These are phyloP conservation scores for Oenanthe javanica DNA, from an alignment of 140 eudicot species.

Conservation along the genomic window DNA sequence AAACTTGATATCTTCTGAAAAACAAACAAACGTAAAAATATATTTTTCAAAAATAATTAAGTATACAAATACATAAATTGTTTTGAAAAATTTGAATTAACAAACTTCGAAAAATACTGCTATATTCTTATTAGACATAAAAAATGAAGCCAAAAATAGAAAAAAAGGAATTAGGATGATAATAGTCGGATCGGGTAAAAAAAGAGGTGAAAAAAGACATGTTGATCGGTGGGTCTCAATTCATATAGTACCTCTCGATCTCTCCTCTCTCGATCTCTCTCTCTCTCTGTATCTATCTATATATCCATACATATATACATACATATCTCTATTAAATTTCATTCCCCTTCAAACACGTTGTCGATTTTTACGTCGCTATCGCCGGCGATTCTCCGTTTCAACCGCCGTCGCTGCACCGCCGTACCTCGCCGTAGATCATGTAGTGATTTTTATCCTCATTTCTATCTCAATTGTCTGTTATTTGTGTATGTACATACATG, in stretches of 20 bases:
- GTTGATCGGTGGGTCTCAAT: conserved; percentile 1
- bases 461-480: background rate
- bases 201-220: background rate
- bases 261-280: background rate
- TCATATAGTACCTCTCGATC: conserved; percentile 4
- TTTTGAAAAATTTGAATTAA: too few species aligned
- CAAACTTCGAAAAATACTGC: too few species aligned
- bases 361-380: background rate
- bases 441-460: background rate
- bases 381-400: background rate
- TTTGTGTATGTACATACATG: background rate
- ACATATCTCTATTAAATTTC: background rate
- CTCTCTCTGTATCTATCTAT: background rate
- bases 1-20: too few species aligned
- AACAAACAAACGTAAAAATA: too few species aligned
- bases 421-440: background rate
- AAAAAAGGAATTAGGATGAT: too few species aligned
- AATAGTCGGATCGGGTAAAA: background rate
- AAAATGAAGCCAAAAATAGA: too few species aligned
- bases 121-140: too few species aligned
- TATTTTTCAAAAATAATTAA: too few species aligned
- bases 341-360: background rate
- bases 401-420: background rate
- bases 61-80: too few species aligned
- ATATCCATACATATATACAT: background rate